These are phyloP conservation scores for Aureobasidium namibiae DNA, from an alignment of 2,329 filamentous ascomycete genomes.

Conservation along the genomic window DNA sequence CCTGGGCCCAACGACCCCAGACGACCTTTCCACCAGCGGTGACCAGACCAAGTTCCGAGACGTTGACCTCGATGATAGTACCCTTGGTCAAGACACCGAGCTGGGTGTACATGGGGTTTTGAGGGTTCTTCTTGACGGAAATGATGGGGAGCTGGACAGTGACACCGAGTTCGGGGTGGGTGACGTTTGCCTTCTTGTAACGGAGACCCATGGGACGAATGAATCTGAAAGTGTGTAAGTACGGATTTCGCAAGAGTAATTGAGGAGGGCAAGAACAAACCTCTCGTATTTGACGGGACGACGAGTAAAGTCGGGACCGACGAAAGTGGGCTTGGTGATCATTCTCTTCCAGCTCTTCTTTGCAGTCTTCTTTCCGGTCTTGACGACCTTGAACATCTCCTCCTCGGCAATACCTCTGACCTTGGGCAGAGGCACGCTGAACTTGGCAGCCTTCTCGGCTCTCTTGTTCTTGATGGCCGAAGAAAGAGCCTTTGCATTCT, in stretches of 20 bases:
- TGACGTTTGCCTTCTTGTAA: conserved; percentile 65
- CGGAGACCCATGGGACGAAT: conserved; percentile 65
- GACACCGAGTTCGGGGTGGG: conserved; percentile 70
- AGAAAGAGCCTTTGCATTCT: conserved; percentile 65
- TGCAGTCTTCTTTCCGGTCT: conserved; percentile 87
- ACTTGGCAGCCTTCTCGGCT: conserved; percentile 86
- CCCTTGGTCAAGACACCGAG: conserved; percentile 83
- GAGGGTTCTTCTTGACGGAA: conserved; percentile 73
- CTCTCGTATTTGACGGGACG: conserved; percentile 70
- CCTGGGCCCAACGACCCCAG: conserved; percentile 78
- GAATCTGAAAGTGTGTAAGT: conserved; percentile 42
- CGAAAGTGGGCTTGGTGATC: conserved; percentile 71
- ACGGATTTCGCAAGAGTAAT: neutral
- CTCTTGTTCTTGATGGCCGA: conserved; percentile 94
- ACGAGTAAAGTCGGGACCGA: conserved; percentile 82
- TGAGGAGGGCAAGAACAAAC: neutral
- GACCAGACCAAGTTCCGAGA: conserved; percentile 81
- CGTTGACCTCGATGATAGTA: conserved; percentile 84
- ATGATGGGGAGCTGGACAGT: conserved; percentile 69
- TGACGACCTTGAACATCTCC: conserved; percentile 94
- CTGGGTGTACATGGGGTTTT: conserved; percentile 86
- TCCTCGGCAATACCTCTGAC: conserved; percentile 89
- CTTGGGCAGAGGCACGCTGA: conserved; percentile 85
- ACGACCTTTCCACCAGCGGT: conserved; percentile 89
- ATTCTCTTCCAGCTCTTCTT: conserved; percentile 75